These are phyloP conservation scores for Sapria himalayana DNA, from an alignment of 345 rosid genomes.

Conservation along the genomic window DNA sequence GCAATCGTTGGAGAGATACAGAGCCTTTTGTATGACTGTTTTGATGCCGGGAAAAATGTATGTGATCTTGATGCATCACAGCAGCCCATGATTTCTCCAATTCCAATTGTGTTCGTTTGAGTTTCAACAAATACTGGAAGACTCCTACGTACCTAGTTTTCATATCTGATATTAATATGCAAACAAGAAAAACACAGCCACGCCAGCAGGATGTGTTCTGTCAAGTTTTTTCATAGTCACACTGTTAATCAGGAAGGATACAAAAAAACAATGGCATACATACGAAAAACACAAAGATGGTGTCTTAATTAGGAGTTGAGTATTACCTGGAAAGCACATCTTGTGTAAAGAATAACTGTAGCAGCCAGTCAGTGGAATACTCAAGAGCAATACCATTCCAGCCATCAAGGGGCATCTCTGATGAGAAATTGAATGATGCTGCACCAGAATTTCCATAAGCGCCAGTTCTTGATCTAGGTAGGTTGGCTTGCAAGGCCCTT, in stretches of 20 bases:
- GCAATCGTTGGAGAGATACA: slow-evolving; percentile 47
- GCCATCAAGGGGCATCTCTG: slow-evolving; percentile 51
- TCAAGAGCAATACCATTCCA: slow-evolving; percentile 93
- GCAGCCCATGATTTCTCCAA: slow-evolving; percentile 98
- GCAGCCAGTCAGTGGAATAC: slow-evolving; percentile 90
- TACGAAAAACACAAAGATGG: too few species aligned
- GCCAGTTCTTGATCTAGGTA: slow-evolving; percentile 29
- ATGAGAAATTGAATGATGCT: slow-evolving; percentile 19
- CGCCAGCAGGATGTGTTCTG: too few species aligned
- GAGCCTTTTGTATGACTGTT: slow-evolving; percentile 31
- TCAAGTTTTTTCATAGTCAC: too few species aligned
- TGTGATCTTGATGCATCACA: slow-evolving; percentile 90
- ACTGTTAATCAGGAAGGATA: background rate
- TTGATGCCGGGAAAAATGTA: slow-evolving; percentile 50
- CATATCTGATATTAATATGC: slow-evolving; percentile 9
- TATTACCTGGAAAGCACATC: slow-evolving; percentile 90
- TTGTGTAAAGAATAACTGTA: slow-evolving; percentile 79
- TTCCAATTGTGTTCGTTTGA: slow-evolving; percentile 89
- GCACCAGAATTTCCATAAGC: slow-evolving; percentile 22
- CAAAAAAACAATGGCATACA: background rate
- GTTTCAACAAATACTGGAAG: slow-evolving; percentile 76
- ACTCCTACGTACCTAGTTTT: slow-evolving; percentile 61
- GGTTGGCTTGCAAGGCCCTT: slow-evolving; percentile 45
- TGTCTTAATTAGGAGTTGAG: slow-evolving; percentile 9
- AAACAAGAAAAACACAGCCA: background rate